These are phyloP conservation scores for Salix udensis DNA, from an alignment of 345 rosid species.

Conservation along the genomic window DNA sequence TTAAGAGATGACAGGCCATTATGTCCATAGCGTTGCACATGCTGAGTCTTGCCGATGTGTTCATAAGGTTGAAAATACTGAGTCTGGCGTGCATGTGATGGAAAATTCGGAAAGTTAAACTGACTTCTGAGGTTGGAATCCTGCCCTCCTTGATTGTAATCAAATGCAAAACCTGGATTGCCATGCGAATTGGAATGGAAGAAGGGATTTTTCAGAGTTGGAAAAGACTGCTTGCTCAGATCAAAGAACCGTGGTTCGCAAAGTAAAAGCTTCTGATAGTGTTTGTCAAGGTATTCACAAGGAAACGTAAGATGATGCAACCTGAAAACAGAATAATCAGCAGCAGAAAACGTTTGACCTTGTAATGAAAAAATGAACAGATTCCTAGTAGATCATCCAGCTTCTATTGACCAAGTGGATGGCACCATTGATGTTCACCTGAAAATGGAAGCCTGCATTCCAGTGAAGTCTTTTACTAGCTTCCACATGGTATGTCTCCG, in stretches of 20 bases:
- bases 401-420: neutral
- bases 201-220: conserved; percentile 19
- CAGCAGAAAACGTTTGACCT: neutral
- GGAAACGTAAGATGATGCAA: conserved; percentile 45
- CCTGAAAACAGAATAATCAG: conserved; percentile 29
- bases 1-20: neutral
- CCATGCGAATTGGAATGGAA: conserved; percentile 9
- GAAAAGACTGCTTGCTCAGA: conserved; percentile 32
- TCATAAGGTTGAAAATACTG: conserved; percentile 3
- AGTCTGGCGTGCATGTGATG: neutral
- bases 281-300: conserved; percentile 43
- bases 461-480: conserved; percentile 38
- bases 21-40: neutral
- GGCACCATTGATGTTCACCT: conserved; percentile 23
- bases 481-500: conserved; percentile 48
- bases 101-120: neutral
- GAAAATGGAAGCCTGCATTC: conserved; percentile 36
- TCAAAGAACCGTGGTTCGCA: conserved; percentile 27
- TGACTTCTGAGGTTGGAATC: neutral
- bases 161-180: neutral
- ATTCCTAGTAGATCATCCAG: neutral
- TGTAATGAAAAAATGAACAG: neutral
- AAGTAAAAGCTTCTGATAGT: conserved; percentile 43
- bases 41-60: neutral
- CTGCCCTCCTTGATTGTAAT: neutral